Evolutionary conservation across 2,329 filamentous ascomycete species (phyloP).

Genomic region (Fusarium camptoceras): DNA sequence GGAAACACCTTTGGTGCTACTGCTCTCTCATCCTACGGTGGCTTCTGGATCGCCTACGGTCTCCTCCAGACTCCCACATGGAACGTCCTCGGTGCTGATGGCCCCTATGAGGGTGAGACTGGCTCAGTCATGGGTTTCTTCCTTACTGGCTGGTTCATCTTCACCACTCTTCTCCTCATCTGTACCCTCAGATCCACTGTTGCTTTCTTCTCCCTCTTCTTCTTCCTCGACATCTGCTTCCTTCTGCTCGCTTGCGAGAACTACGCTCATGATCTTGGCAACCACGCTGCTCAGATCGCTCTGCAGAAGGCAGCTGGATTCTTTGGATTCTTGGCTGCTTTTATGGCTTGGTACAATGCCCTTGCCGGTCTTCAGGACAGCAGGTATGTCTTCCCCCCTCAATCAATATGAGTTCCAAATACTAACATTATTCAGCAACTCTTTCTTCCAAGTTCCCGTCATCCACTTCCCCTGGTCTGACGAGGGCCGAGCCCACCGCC

Average conservation of each 20-base stretch:
- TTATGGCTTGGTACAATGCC: constrained; percentile 89
- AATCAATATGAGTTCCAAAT: background rate
- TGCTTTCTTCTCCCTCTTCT: constrained; percentile 82
- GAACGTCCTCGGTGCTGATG: constrained; percentile 62
- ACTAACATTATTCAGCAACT: constrained; percentile 69
- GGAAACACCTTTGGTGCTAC: constrained; percentile 90
- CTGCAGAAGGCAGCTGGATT: constrained; percentile 79
- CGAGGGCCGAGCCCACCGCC: constrained; percentile 72
- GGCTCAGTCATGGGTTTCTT: constrained; percentile 77
- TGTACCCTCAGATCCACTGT: constrained; percentile 82
- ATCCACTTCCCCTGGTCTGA: constrained; percentile 96
- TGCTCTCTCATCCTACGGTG: constrained; percentile 82
- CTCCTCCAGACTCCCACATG: constrained; percentile 78
- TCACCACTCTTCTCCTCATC: constrained; percentile 79
- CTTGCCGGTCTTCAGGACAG: constrained; percentile 83
- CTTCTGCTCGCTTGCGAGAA: constrained; percentile 76
- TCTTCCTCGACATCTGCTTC: constrained; percentile 81
- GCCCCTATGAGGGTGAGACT: constrained; percentile 60
- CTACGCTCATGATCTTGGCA: constrained; percentile 65
- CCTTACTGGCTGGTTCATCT: constrained; percentile 86
- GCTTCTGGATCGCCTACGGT: constrained; percentile 84
- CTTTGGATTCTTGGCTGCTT: constrained; percentile 84
- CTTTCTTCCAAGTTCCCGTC: constrained; percentile 92
- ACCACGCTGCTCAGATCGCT: constrained; percentile 56
- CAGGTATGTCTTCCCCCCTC: constrained; percentile 60